A percentile compares a stretch with the other conserved stretches of the same genome.
Conservation (phyloP, 257 asterid species). For the Solanum sejunctum region DNA sequence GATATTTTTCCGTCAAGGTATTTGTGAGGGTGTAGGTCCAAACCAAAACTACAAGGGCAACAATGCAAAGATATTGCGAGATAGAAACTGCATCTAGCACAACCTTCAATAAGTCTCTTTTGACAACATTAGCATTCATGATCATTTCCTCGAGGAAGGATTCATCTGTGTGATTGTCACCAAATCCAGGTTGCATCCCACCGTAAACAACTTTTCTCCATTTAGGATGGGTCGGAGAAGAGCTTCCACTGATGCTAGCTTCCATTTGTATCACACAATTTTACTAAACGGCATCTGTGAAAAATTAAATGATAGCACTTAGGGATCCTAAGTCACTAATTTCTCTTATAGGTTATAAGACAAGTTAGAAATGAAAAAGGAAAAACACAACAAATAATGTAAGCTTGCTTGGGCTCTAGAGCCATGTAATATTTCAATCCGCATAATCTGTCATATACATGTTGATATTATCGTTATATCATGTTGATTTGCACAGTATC, state of each 20-base stretch:
- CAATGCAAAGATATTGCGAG: slow-evolving; percentile 77
- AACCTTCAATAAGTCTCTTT: slow-evolving; percentile 73
- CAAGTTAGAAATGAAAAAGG: background rate
- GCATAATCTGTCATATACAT: background rate
- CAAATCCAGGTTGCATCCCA: slow-evolving; percentile 91
- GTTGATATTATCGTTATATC: no score
- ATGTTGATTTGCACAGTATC: no score
- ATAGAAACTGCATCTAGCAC: slow-evolving; percentile 74
- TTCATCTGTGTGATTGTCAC: slow-evolving; percentile 82
- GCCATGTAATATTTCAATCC: background rate
- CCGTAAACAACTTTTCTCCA: slow-evolving; percentile 93
- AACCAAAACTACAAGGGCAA: slow-evolving; percentile 76
- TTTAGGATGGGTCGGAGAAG: slow-evolving; percentile 32
- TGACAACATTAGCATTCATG: slow-evolving; percentile 93
- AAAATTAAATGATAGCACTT: background rate
- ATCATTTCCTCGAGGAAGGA: slow-evolving; percentile 88
- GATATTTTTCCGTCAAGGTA: slow-evolving; percentile 36
- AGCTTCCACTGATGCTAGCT: slow-evolving; percentile 8
- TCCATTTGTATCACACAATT: slow-evolving; percentile 25
- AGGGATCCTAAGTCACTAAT: background rate
- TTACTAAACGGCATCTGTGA: background rate
- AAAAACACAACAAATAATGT: background rate
- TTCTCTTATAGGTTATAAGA: background rate
- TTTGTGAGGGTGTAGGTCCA: slow-evolving; percentile 76
- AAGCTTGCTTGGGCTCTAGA: background rate